Percentiles rank a stretch among this genome's conserved stretches.
Evolutionary conservation across 306 rosid species (phyloP).

Genomic region (Cicer chorassanicum): DNA sequence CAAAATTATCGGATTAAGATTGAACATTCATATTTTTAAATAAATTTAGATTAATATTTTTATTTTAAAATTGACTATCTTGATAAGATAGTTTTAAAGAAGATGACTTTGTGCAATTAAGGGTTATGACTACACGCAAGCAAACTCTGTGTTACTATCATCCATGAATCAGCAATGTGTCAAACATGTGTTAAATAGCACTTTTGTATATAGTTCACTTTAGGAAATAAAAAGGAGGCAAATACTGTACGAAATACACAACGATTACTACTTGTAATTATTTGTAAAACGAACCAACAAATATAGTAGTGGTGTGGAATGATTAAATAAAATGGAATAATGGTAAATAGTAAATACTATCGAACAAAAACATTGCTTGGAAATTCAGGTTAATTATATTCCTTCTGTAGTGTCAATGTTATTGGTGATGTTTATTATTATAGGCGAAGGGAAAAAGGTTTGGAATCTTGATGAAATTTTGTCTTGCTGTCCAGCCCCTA

Average conservation of each 20-base stretch:
- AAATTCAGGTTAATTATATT: conserved; percentile 39
- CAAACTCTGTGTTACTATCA: background rate
- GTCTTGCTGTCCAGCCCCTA: conserved; percentile 42
- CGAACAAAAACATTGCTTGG: conserved; percentile 49
- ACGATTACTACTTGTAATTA: no score
- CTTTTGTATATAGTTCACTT: background rate
- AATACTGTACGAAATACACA: no score
- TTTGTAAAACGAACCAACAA: conserved; percentile 5
- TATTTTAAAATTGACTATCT: no score
- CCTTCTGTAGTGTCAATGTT: conserved; percentile 25
- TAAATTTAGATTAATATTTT: no score
- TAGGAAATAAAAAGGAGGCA: background rate
- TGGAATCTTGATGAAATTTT: conserved; percentile 14
- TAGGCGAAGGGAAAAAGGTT: background rate
- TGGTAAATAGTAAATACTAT: conserved; percentile 5
- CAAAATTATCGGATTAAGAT: no score
- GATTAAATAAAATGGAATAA: conserved; percentile 42
- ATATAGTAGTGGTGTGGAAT: conserved; percentile 35
- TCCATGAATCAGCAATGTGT: background rate
- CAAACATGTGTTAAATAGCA: background rate
- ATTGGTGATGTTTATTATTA: conserved; percentile 13
- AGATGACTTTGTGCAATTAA: no score
- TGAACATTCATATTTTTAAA: no score
- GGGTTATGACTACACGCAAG: no score
- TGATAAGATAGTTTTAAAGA: no score